Evolutionary conservation across 2,329 filamentous ascomycete species (phyloP), one percentile per base, ranked within the genome.

Genomic region (Claviceps spartinae): DNA sequence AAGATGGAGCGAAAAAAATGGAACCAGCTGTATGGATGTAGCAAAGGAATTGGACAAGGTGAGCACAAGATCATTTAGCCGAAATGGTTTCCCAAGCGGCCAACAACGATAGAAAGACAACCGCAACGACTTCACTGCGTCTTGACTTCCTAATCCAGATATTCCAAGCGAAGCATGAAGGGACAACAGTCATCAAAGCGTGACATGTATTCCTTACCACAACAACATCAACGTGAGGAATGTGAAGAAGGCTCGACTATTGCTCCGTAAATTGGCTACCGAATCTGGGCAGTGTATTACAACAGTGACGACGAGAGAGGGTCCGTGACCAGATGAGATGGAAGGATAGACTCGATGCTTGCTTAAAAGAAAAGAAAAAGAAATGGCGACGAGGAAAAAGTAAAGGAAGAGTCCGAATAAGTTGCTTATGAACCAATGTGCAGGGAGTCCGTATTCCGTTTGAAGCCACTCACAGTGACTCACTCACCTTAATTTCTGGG

Each of bases 131-230:
- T 18, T 20, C 16, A 6, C 43, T 44, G 46, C 49, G 47, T 34
- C 54, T 54, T 54, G 52, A 50, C 50, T 52, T 37, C 52, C 44
- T 46, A 16, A 53, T 54, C 14, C 7, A 37, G 51, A 22, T 14
- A 44, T 7, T 44, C 20, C 40, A 51, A 41, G 5, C 46, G 26
- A 45, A 45, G 16, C 14, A 36, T 49, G 18, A 49, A 52, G 36
- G 9, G 3, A 34, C 9, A 34, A 34, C 30, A 34, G 30, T 34
- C 30, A 34, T 11, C 30, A 34, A 11, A 11, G 9, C 30, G 30
- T 11, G 30, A 11, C 34, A 45, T 34, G 22, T 1, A 14, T 5
- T 22, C 18, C 24, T 41, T 24, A 14, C 24, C 18, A 36, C 34
- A 30, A 30, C 45, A 42, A 36, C 22, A 48, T 5, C 9, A 34